These are phyloP conservation scores for Aspergillus pseudonomiae DNA, from an alignment of 2,329 filamentous ascomycete genomes.

Conservation along the genomic window DNA sequence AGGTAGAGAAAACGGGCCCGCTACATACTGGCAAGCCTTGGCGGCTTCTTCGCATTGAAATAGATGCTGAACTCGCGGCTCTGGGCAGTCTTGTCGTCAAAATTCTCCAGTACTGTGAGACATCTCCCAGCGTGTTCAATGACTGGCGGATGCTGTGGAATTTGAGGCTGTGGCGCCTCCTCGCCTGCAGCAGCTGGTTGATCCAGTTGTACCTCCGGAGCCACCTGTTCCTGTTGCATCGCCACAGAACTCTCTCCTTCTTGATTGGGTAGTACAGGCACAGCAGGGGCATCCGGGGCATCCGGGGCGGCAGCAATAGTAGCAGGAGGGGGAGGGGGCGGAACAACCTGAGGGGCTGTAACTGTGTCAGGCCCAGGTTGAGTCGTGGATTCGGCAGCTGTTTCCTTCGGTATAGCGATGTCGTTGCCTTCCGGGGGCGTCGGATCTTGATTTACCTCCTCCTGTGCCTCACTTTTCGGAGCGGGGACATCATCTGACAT, in stretches of 20 bases:
- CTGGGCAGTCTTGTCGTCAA: constrained; percentile 59
- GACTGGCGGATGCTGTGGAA: constrained; percentile 36
- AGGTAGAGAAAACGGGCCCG: background rate
- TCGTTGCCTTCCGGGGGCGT: background rate
- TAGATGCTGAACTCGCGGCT: constrained; percentile 59
- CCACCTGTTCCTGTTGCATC: constrained; percentile 12
- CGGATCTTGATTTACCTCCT: background rate
- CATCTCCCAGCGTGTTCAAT: constrained; percentile 59
- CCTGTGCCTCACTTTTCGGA: constrained; percentile 4
- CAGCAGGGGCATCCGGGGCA: background rate
- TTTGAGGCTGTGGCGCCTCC: constrained; percentile 28
- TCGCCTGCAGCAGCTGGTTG: constrained; percentile 17
- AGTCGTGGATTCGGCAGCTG: background rate
- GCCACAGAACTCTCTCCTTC: constrained; percentile 2
- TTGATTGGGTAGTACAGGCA: constrained; percentile 10
- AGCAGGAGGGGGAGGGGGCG: constrained; percentile 3
- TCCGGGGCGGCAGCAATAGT: background rate
- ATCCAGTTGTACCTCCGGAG: constrained; percentile 23
- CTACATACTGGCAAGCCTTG: constrained; percentile 51
- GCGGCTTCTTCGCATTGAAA: constrained; percentile 55
- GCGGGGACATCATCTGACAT: constrained; percentile 1
- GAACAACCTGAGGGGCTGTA: background rate
- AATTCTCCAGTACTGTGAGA: constrained; percentile 61
- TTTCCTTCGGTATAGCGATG: background rate
- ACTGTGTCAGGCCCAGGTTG: background rate